Evolutionary conservation across 345 rosid genomes (phyloP).

Genomic region (Hirschfeldia incana): DNA sequence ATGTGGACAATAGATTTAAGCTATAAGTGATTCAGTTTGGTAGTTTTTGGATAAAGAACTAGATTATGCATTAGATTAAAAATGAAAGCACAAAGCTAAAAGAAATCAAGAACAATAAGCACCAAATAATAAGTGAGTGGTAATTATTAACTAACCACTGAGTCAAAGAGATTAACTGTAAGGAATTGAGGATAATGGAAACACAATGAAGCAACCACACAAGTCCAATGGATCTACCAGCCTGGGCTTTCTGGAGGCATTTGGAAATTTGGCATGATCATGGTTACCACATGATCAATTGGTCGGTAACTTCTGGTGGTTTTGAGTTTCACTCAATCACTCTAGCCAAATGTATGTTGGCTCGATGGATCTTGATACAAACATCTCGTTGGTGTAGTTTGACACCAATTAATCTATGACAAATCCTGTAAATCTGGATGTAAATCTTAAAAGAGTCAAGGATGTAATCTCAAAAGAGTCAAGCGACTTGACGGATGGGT

Average conservation of each 20-base stretch:
- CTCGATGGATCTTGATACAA: not conserved
- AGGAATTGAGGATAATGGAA: not conserved
- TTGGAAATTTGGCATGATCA: not conserved
- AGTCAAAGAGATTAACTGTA: not conserved
- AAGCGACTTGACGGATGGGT: not conserved
- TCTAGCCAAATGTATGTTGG: not conserved
- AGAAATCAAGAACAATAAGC: not conserved
- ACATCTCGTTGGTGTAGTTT: not conserved
- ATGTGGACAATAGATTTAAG: not conserved
- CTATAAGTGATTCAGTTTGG: not conserved
- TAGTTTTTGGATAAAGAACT: not conserved
- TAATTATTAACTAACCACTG: not conserved
- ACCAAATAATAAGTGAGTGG: not conserved
- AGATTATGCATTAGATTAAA: not conserved
- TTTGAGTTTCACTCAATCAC: not conserved
- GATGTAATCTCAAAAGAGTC: not conserved
- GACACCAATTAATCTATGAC: not conserved
- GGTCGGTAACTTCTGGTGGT: not conserved
- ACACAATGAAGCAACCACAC: not conserved
- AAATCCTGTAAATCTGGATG: not conserved
- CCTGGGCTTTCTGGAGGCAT: not conserved
- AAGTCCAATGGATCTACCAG: not conserved
- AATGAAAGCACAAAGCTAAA: not conserved
- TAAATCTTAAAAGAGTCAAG: not conserved
- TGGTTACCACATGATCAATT: not conserved